Percentiles rank a stretch among this genome's conserved stretches.
These are phyloP conservation scores for Eucalyptus polyanthemos DNA, from an alignment of 345 rosid genomes.

Conservation along the genomic window DNA sequence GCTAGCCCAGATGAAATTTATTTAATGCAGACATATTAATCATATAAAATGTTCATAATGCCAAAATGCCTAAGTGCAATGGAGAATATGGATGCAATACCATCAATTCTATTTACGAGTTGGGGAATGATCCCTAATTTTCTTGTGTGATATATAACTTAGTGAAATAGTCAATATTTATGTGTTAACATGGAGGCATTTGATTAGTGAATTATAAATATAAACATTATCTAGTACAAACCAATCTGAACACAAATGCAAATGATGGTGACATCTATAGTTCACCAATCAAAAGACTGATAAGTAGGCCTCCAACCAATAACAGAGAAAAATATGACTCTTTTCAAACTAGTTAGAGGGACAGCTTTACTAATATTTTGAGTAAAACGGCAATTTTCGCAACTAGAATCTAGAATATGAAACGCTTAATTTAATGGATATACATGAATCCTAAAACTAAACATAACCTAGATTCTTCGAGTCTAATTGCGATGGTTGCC, in stretches of 20 bases:
- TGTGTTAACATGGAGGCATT: background rate
- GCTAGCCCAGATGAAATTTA: background rate
- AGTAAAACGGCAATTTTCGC: background rate
- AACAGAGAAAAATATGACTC: background rate
- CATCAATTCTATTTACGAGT: background rate
- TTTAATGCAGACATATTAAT: background rate
- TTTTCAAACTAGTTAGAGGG: background rate
- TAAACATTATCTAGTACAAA: background rate
- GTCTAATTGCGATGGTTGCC: background rate
- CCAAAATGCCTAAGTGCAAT: background rate
- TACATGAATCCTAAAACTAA: background rate
- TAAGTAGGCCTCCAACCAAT: background rate
- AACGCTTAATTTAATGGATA: background rate
- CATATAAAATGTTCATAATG: background rate
- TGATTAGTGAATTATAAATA: background rate
- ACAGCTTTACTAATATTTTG: background rate
- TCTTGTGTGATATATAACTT: background rate
- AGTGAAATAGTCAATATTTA: background rate
- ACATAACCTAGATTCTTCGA: background rate
- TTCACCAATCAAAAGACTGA: background rate
- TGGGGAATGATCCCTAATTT: background rate
- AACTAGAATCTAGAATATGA: background rate
- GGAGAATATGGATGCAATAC: background rate
- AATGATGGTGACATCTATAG: background rate
- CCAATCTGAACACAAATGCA: background rate